Percentiles rank a stretch among this genome's conserved stretches.
These are phyloP conservation scores for Yamadazyma phyllophila DNA, from an alignment of 805 yeast genomes.

Conservation along the genomic window DNA sequence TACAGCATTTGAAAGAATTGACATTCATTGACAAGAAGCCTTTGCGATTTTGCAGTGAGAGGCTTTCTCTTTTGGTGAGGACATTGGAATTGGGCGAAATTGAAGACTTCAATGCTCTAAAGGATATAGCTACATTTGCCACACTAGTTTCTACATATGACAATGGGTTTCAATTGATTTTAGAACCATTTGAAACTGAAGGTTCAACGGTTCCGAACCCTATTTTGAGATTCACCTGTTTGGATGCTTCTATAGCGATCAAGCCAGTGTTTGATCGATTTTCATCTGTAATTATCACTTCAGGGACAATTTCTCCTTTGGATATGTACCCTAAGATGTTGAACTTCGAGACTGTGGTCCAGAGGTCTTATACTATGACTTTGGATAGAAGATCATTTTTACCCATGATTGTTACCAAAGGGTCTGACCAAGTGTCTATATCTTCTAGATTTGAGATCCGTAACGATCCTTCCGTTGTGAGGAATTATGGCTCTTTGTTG, in stretches of 20 bases:
- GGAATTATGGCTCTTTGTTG: constrained; percentile 91
- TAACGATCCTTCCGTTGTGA: constrained; percentile 95
- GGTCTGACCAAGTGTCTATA: constrained; percentile 96
- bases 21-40: constrained; percentile 95
- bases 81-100: constrained; percentile 85
- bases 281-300: constrained; percentile 88
- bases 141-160: constrained; percentile 95
- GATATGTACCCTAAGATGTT: constrained; percentile 99
- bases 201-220: constrained; percentile 96
- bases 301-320: constrained; percentile 97
- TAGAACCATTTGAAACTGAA: constrained; percentile 95
- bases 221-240: constrained; percentile 84
- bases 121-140: constrained; percentile 96
- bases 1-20: constrained; percentile 88
- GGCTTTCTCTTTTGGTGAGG: constrained; percentile 82
- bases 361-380: constrained; percentile 95
- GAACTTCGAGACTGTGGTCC: constrained; percentile 88
- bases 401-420: constrained; percentile 95
- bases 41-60: constrained; percentile 83
- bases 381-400: constrained; percentile 86
- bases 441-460: constrained; percentile 95
- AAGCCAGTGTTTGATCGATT: constrained; percentile 95
- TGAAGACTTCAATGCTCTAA: constrained; percentile 89
- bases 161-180: constrained; percentile 82
- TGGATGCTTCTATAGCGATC: constrained; percentile 97